Base-by-base conservation (phyloP, 140 eudicot species). In the Bidens hawaiensis region DNA sequence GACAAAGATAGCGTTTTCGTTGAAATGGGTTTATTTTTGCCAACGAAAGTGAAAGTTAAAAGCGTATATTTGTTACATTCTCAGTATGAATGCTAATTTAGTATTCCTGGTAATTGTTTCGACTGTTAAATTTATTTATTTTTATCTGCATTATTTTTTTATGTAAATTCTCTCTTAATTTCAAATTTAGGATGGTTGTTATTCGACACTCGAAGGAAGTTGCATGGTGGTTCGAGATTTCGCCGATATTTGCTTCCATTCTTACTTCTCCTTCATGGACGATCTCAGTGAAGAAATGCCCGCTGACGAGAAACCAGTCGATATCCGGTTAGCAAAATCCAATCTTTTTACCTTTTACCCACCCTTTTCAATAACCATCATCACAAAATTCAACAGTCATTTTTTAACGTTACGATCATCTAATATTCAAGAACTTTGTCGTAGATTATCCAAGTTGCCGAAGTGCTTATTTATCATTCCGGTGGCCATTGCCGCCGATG, bases 211-310 rank as follows among this genome's bases (percentile, higher is more conserved):
- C 7, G 67, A 76, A 53, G 79, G 79, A 56, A 81, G 95, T 81
- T 88, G 95, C 81, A 93, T 85, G 0, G 95, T 79, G 4, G 96
- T 87, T 28, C 77, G 95, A 10, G 98, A 91, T 67, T 76, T 91
- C 43, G 83, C 95, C 23, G 99, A 93, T 81, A 63, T 93, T 69
- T 93, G 93, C 70, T 93, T 93, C 82, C 96, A 93, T 60, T 93
- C 96, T 23, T 93, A 93, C 81, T 88, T 93, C 81, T 93, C 99
- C 61, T 85, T 64, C 69, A 88, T 93, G 96, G 96, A 93, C 72
- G 96, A 88, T 61, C 80, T 93, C 55, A 73, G 83, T 38, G 95
- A 85, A 74, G 88, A 87, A 58, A 67, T 82, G 46, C 79, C 75
- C 9, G 79, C 70, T 7, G 94, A 67, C 10, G 85, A 85, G 58